Base-by-base conservation (phyloP, 495 filamentous ascomycete species). In the Amphirosellinia nigrospora region DNA sequence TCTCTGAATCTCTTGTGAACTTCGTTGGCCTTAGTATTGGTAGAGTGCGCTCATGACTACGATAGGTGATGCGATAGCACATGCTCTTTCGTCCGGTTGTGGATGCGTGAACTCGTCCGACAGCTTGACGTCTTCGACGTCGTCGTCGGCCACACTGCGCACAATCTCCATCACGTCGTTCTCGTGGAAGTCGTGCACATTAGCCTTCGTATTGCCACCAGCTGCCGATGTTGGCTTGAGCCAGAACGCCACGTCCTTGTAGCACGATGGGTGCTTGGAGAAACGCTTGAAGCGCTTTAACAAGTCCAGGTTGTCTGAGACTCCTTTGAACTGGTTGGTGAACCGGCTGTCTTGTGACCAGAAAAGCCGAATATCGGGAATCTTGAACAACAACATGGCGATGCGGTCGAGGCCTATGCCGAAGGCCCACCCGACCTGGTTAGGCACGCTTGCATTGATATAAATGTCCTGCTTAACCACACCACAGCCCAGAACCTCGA, bases 141-240 rank as follows among this genome's bases (percentile, higher is more conserved):
- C 76, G 78, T 97, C 91, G 19, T 93, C 94, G 10, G 87, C 92
- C 34, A 93, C 86, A 30, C 88, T 88, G 50, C 96, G 86, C 15
- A 97, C 90, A 60, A 97, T 84, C 82, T 98, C 96, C 95, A 98
- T 98, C 48, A 99, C 82, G 81, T 99, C 96, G 79, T 99, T 98
- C 80, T 95, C 94, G 75, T 97, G 94, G 71, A 97, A 92, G 53
- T 84, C 81, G 38, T 77, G 78, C 16, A 64, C 72, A 36, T 78
- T 80, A 21, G 82, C 79, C 21, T 70, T 66, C 34, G 78, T 78
- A 32, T 85, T 85, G 59, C 88, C 88, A 16, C 87, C 85, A 61
- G 88, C 82, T 61, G 85, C 86, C 19, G 81, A 80, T 0, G 87
- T 80, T 16, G 86, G 81, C 21, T 84, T 84, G 32, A 98, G 80